These are phyloP conservation scores for Rhodotorula sphaerocarpa DNA, from an alignment of 768 basidiomycete genomes.

Conservation along the genomic window DNA sequence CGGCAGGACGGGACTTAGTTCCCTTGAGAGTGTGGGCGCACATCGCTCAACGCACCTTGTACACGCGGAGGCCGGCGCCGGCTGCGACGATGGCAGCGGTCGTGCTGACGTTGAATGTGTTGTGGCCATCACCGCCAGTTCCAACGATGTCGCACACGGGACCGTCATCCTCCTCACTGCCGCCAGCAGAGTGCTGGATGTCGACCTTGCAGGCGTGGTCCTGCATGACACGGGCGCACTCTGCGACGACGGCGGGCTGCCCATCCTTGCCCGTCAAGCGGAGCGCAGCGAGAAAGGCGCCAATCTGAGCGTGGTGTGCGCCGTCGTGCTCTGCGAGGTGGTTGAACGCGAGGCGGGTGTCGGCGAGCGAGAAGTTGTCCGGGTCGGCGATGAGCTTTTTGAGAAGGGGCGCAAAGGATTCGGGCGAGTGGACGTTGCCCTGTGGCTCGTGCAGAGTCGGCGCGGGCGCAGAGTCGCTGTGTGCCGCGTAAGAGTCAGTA, in stretches of 20 bases:
- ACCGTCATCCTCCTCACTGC: slow-evolving; percentile 44
- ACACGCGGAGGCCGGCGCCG: slow-evolving; percentile 83
- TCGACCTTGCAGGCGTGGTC: slow-evolving; percentile 59
- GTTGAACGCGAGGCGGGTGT: slow-evolving; percentile 60
- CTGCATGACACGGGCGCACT: slow-evolving; percentile 66
- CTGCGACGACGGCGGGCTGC: slow-evolving; percentile 65
- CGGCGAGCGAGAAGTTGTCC: slow-evolving; percentile 48
- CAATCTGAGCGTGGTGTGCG: slow-evolving; percentile 66
- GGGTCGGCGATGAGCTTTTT: slow-evolving; percentile 55
- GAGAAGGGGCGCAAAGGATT: slow-evolving; percentile 68
- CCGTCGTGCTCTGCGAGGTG: slow-evolving; percentile 50
- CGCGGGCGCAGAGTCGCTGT: neutral
- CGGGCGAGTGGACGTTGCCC: slow-evolving; percentile 51
- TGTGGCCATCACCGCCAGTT: slow-evolving; percentile 89
- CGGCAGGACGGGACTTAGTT: neutral
- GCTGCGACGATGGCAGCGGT: slow-evolving; percentile 88
- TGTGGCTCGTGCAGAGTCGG: neutral
- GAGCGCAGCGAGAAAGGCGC: slow-evolving; percentile 78
- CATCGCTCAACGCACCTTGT: slow-evolving; percentile 57
- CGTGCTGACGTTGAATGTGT: slow-evolving; percentile 95
- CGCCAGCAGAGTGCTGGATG: slow-evolving; percentile 39
- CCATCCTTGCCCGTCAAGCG: slow-evolving; percentile 71
- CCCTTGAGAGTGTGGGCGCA: neutral
- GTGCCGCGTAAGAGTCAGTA: neutral
- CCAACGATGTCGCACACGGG: slow-evolving; percentile 66